Base-by-base conservation (phyloP, 2,329 filamentous ascomycete species). In the Drechslerella stenobrocha region DNA sequence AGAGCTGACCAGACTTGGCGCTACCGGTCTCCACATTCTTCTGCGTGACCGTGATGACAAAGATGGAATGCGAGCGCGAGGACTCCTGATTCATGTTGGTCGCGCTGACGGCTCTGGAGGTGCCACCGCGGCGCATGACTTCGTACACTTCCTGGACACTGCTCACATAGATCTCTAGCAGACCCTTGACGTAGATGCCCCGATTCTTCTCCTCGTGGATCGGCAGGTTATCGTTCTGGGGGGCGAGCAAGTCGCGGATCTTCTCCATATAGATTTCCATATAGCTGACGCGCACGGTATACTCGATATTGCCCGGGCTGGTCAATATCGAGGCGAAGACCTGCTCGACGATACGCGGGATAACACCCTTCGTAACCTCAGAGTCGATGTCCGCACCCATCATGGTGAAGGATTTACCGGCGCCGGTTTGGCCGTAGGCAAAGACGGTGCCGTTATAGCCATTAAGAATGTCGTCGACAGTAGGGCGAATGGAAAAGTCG, bases 191-290 rank as follows among this genome's bases (percentile, higher is more conserved):
- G 0, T 89, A 95, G 4, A 98, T 93, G 11, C 89, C 85, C 88
- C 85, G 76, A 74, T 97, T 91, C 64, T 88, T 87, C 79, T 98
- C 93, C 77, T 98, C 93, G 44, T 93, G 87, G 40, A 98, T 82
- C 86, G 95, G 96, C 71, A 98, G 78, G 77, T 5, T 90, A 87
- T 72, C 85, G 83, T 78, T 96, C 89, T 75, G 95, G 90, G 79
- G 56, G 9, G 77, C 86, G 87, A 98, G 81, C 74, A 98, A 79
- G 78, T 98, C 93, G 52, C 93, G 89, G 73, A 98, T 98, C 0
- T 91, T 96, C 79, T 98, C 93, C 75, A 98, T 98, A 81, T 98
- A 98, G 70, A 98, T 98, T 76, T 98, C 93, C 37, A 98, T 96
- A 77, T 92, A 91, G 51, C 88, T 88, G 69, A 98, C 75, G 97